Evolutionary conservation across 225 moss, liverwort and hornwort species (phyloP).

Genomic region (Asterella californica): DNA sequence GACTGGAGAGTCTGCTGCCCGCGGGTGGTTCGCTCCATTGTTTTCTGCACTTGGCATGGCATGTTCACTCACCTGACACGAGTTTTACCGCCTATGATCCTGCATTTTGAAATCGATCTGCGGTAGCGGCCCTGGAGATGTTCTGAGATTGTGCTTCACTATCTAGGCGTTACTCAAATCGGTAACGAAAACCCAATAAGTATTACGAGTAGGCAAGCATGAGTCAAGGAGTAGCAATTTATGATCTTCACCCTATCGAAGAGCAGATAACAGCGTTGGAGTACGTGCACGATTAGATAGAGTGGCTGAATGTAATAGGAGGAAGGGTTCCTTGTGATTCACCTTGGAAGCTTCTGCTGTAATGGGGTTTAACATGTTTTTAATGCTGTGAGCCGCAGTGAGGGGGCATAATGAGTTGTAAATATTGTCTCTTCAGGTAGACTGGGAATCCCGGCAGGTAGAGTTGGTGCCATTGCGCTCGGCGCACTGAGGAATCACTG

Average conservation of each 20-base stretch:
- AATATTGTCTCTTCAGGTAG: constrained; percentile 13
- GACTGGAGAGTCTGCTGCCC: not conserved
- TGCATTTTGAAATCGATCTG: not conserved
- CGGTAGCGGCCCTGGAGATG: not conserved
- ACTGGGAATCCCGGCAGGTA: not conserved
- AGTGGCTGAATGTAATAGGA: not conserved
- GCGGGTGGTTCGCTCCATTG: not conserved
- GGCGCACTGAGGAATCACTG: not conserved
- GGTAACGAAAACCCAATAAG: not conserved
- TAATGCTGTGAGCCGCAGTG: constrained; percentile 5
- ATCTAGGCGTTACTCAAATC: not conserved
- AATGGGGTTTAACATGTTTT: constrained; percentile 2
- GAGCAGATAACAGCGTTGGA: not conserved
- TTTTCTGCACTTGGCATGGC: not conserved
- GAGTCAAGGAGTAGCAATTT: not conserved
- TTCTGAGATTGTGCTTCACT: constrained; percentile 1
- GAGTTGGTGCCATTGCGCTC: not conserved
- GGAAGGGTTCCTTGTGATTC: constrained; percentile 12
- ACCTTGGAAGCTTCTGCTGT: constrained; percentile 7
- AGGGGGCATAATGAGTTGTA: constrained; percentile 13
- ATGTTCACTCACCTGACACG: not conserved
- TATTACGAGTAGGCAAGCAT: constrained; percentile 2
- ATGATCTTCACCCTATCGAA: not conserved
- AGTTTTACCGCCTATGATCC: not conserved
- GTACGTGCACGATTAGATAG: constrained; percentile 10